These are phyloP conservation scores for Collybia sp. DNA, from an alignment of 768 basidiomycete genomes.

Conservation along the genomic window DNA sequence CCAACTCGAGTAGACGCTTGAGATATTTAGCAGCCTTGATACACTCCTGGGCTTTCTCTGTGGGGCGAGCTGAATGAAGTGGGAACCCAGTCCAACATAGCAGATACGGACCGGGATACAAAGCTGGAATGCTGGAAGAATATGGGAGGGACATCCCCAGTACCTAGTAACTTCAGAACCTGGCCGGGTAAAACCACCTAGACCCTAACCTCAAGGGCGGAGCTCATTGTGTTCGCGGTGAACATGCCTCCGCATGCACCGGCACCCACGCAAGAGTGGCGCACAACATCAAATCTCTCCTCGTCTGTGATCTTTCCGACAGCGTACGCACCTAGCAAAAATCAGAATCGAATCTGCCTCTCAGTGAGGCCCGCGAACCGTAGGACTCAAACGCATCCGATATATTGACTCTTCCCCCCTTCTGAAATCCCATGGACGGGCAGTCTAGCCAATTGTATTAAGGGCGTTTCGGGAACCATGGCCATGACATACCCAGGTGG, in stretches of 20 bases:
- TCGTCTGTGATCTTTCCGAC: conserved; percentile 77
- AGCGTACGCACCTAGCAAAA: conserved; percentile 57
- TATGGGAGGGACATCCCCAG: conserved; percentile 85
- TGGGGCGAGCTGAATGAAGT: neutral
- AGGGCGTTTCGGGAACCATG: conserved; percentile 22
- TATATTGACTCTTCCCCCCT: conserved; percentile 82
- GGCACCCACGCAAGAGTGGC: conserved; percentile 79
- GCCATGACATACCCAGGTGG: conserved; percentile 43
- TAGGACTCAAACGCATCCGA: conserved; percentile 84
- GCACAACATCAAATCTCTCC: conserved; percentile 79
- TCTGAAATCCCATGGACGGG: conserved; percentile 68
- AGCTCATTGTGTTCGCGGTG: conserved; percentile 89
- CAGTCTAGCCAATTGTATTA: conserved; percentile 51
- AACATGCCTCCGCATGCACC: conserved; percentile 90
- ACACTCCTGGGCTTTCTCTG: conserved; percentile 84
- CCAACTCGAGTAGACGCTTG: conserved; percentile 66
- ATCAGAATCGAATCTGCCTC: neutral
- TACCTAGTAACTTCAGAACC: conserved; percentile 25
- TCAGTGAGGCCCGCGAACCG: conserved; percentile 34
- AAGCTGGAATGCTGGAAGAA: conserved; percentile 74
- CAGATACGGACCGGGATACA: conserved; percentile 50
- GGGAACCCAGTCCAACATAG: neutral
- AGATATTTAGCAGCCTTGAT: conserved; percentile 73
- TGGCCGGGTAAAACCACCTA: neutral
- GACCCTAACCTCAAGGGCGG: conserved; percentile 56